A percentile compares a stretch with the other conserved stretches of the same genome.
Evolutionary conservation across 208 protist genomes (phyloP).

Genomic region (Zelonia costaricensis): DNA sequence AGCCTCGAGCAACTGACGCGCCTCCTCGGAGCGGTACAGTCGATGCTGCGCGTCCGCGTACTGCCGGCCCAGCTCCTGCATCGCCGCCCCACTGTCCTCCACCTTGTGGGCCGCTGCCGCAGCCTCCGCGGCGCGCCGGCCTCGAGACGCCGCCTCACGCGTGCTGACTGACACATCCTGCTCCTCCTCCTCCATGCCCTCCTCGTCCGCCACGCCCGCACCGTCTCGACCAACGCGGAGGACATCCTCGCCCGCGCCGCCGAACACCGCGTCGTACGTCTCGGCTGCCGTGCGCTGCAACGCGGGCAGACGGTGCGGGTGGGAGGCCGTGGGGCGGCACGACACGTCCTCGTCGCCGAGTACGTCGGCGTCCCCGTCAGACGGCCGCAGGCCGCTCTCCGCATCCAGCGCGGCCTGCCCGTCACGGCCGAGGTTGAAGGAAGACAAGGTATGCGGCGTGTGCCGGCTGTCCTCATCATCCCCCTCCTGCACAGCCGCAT

Average conservation of each 20-base stretch:
- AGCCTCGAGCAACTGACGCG: constrained; percentile 26
- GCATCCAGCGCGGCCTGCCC: not conserved
- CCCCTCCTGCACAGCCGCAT: not conserved
- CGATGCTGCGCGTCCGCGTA: constrained; percentile 51
- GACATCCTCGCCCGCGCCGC: constrained; percentile 4
- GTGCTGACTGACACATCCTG: constrained; percentile 29
- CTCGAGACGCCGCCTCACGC: constrained; percentile 12
- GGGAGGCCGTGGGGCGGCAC: no score
- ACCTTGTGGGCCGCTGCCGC: constrained; percentile 5
- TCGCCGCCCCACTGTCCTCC: constrained; percentile 25
- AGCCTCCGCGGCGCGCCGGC: not conserved
- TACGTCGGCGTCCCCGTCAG: not conserved
- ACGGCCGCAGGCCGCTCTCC: not conserved
- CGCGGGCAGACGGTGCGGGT: no score
- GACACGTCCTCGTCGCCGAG: constrained; percentile 2
- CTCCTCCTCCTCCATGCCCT: constrained; percentile 12
- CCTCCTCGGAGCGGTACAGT: constrained; percentile 37
- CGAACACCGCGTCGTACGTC: not conserved
- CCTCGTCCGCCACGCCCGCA: constrained; percentile 9
- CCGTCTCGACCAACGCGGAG: constrained; percentile 4
- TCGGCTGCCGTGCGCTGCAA: no score
- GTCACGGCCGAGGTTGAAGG: constrained; percentile 10
- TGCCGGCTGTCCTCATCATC: not conserved
- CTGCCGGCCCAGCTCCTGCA: constrained; percentile 42
- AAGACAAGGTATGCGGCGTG: constrained; percentile 12